Conservation (phyloP, 495 filamentous ascomycete genomes). For the Penicillium simplicissimum region DNA sequence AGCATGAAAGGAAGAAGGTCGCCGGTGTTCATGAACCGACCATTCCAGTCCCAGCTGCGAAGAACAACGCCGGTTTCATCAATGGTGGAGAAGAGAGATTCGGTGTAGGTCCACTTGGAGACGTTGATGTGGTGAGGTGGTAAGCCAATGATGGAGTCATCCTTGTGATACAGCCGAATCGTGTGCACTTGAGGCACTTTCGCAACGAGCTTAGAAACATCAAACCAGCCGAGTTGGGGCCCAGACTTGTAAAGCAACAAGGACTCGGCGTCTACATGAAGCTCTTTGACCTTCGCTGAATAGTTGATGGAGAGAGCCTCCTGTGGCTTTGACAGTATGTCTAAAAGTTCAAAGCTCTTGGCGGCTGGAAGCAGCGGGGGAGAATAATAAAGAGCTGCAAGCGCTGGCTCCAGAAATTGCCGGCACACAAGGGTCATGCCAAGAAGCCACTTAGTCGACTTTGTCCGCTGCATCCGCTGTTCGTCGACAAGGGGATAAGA, state of each 20-base stretch:
- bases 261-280: constrained; percentile 63
- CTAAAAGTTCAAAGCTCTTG: constrained; percentile 50
- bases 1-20: constrained; percentile 52
- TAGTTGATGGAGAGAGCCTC: constrained; percentile 54
- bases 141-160: constrained; percentile 36
- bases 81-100: constrained; percentile 58
- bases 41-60: constrained; percentile 77
- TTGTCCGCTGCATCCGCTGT: constrained; percentile 30
- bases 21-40: constrained; percentile 56
- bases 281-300: constrained; percentile 64
- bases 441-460: constrained; percentile 61
- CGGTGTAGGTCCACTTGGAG: constrained; percentile 64
- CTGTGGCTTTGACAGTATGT: constrained; percentile 45
- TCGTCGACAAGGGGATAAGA: constrained; percentile 61
- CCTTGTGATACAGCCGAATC: constrained; percentile 42
- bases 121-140: constrained; percentile 27
- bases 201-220: constrained; percentile 43
- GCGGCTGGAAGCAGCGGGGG: constrained; percentile 61
- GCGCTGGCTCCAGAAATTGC: constrained; percentile 69
- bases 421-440: constrained; percentile 61
- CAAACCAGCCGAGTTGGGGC: constrained; percentile 47
- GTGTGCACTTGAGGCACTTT: constrained; percentile 44
- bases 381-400: constrained; percentile 69
- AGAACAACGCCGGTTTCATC: constrained; percentile 49
- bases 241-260: constrained; percentile 47